Evolutionary conservation across 495 filamentous ascomycete genomes (phyloP), one percentile per base, ranked within the genome.

Genomic region (Penicillium ochrochloron): DNA sequence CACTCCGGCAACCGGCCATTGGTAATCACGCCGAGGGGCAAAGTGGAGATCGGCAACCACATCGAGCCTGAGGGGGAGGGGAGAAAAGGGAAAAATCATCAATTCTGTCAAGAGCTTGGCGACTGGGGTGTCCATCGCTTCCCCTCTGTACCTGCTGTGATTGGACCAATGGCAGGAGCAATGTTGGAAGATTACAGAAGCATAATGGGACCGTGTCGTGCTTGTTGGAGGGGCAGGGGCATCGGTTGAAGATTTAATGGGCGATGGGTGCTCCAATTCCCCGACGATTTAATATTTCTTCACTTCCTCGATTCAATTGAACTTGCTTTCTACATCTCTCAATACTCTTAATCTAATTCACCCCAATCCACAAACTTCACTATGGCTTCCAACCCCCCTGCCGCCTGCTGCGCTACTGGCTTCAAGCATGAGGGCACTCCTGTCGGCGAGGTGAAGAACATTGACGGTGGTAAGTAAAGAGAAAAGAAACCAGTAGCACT

Each of bases 351-450:
- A 31, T 23, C 31, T 25, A 25, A 31, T 59, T 19, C 42, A 52
- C 12, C 25, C 25, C 19, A 46, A 42, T 58, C 52, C 34, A 31
- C 62, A 19, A 62, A 3, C 29, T 59, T 63, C 70, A 80, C 60
- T 48, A 88, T 88, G 86, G 83, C 86, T 23, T 87, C 85, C 25
- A 78, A 86, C 69, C 79, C 83, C 31, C 85, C 85, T 37, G 80
- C 73, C 64, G 70, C 77, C 57, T 88, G 86, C 78, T 88, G 86
- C 66, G 80, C 81, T 64, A 68, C 82, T 68, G 86, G 85, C 70
- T 79, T 82, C 76, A 80, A 75, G 71, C 80, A 82, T 59, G 76
- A 81, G 70, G 80, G 80, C 53, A 75, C 65, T 57, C 75, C 80
- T 39, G 61, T 72, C 55, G 80, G 76, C 65, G 78, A 81, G 63